phyloP scores from a whole-genome alignment of 106 monocot genomes.

The Xerophyta viscosa region DNA sequence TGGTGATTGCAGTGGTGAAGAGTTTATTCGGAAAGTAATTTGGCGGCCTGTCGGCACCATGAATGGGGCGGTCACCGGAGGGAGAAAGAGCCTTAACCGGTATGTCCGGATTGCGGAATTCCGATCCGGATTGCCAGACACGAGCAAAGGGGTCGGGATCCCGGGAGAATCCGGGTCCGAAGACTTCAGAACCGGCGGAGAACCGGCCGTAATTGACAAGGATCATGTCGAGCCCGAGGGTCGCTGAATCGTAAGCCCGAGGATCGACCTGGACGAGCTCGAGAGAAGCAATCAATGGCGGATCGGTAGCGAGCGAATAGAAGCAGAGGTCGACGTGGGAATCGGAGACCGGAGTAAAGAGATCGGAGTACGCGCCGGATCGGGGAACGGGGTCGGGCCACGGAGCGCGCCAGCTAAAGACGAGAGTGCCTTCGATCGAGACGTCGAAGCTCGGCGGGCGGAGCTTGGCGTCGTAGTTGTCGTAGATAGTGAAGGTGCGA shows the following conservation, averaged over 20 bases:
- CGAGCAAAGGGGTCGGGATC: constrained; percentile 45
- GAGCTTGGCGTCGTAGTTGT: constrained; percentile 83
- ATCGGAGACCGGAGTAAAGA: constrained; percentile 41
- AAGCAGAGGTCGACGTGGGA: constrained; percentile 66
- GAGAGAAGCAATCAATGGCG: constrained; percentile 70
- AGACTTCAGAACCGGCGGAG: constrained; percentile 35
- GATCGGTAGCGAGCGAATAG: constrained; percentile 84
- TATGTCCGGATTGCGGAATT: constrained; percentile 24
- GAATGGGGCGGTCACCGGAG: constrained; percentile 33
- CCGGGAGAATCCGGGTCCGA: constrained; percentile 62
- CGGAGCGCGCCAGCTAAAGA: constrained; percentile 75
- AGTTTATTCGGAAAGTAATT: constrained; percentile 58
- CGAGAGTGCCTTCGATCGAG: constrained; percentile 67
- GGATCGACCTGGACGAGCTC: constrained; percentile 51
- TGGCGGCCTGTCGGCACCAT: constrained; percentile 35
- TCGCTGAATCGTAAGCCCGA: constrained; percentile 40
- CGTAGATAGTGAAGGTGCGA: constrained; percentile 90
- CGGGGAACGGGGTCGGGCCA: constrained; percentile 65
- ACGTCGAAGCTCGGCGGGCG: constrained; percentile 83
- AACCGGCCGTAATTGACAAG: constrained; percentile 70
- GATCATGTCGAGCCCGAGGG: constrained; percentile 35
- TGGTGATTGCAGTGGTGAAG: constrained; percentile 52
- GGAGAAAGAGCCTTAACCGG: constrained; percentile 36
- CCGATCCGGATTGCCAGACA: constrained; percentile 60
- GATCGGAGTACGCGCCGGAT: constrained; percentile 80